Evolutionary conservation across 768 basidiomycete genomes (phyloP), one percentile per base, ranked within the genome.

Genomic region (Mycena metata): DNA sequence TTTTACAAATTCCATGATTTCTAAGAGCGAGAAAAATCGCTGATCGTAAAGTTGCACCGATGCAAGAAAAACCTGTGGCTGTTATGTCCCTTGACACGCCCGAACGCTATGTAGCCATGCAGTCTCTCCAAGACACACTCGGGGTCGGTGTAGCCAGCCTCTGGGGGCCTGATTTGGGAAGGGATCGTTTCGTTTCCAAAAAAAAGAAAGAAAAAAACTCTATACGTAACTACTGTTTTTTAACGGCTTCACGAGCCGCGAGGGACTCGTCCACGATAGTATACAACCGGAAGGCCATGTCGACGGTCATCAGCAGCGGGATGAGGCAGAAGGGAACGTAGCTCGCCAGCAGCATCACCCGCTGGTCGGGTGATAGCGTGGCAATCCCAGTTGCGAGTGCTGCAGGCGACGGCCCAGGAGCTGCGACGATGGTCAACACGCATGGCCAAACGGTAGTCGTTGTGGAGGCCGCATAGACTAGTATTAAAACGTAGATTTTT

Each of bases 241-340:
- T 82, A 47, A 68, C 50, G 39, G 72, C 73, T 12, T 74, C 70
- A 43, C 78, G 75, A 7, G 66, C 67, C 51, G 72, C 70, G 15
- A 78, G 69, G 16, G 78, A 79, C 11, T 68, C 76, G 21, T 66
- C 56, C 2, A 82, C 69, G 47, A 84, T 76, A 23, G 75, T 75
- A 16, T 72, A 65, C 33, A 85, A 57, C 8, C 86, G 82, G 19
- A 80, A 58, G 0, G 84, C 82, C 89, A 94, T 93, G 73, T 95
- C 93, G n/a, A 91, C 69, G 0, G 89, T 82, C 87, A 96, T 94
- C 4, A 85, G 75, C 12, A 93, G 70, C 0, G 94, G 93, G 2
- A 95, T 78, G 10, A 93, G 33, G 66, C 91, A 87, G 83, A 93
- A 96, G 2, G 94, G 92, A 3, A 94, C 75, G 74, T 96, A 96